Evolutionary conservation across 2,329 filamentous ascomycete genomes (phyloP), one percentile per base, ranked within the genome.

Genomic region (Scedosporium apiospermum): DNA sequence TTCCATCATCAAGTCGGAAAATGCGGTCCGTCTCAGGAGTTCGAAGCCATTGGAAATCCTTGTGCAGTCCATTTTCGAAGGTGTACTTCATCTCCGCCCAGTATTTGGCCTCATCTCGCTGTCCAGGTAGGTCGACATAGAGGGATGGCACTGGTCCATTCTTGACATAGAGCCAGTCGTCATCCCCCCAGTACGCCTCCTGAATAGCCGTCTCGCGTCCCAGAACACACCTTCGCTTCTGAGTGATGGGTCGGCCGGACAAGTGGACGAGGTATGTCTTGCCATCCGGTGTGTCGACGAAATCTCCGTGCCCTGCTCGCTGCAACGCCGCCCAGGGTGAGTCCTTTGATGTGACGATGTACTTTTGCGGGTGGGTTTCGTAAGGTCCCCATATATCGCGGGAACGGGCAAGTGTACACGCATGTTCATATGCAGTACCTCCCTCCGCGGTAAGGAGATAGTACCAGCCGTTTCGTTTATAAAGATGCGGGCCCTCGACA

Each of bases 161-260:
- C 70, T 86, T 86, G 55, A 87, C 75, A 64, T 86, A 86, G 3
- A 86, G 75, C 85, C 85, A 87, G 67, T 83, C 84, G 57, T 87
- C 82, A 10, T 81, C 74, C 0, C 67, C 73, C 85, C 84, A 87
- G 69, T 77, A 80, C 0, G 79, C 82, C 66, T 85, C 81, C 66
- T 87, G 84, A 21, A 87, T 82, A 0, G 75, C 75, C 0, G 82
- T 84, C 70, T 85, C 82, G 57, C 82, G 75, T 6, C 82, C 82
- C 2, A 84, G 71, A 0, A 84, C 78, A 62, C 80, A 84, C 5
- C 82, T 76, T 1, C 81, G 76, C 38, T 76, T 69, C 68, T 84
- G 80, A 0, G 78, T 80, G 0, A 74, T 80, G 0, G 82, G 82
- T 1, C 82, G 77, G 2, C 81, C 79, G 0, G 75, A 73, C 1